Conservation (phyloP, 305 asterid species). For the Vinca major region DNA sequence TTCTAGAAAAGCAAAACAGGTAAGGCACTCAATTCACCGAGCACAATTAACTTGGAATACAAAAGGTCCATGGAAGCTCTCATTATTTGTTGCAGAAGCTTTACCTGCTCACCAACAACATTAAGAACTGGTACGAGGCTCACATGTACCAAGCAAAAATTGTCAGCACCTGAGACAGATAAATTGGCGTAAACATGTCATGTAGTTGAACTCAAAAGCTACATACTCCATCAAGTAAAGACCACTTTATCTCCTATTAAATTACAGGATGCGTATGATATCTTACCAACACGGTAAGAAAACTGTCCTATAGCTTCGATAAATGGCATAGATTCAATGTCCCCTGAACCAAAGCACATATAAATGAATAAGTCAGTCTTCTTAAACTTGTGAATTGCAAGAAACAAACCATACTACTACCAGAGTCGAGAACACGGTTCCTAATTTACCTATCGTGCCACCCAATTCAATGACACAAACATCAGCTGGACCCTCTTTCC, state of each 20-base stretch:
- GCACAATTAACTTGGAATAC: background rate
- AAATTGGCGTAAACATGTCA: constrained; percentile 13
- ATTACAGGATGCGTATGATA: background rate
- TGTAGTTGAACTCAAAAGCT: background rate
- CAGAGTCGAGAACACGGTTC: constrained; percentile 2
- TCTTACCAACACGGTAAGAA: constrained; percentile 43
- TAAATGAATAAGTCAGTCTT: constrained; percentile 3
- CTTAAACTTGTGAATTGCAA: constrained; percentile 7
- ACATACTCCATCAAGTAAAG: background rate
- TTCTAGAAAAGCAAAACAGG: constrained; percentile 39
- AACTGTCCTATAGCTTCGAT: constrained; percentile 45
- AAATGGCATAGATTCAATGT: constrained; percentile 43
- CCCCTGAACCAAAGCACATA: constrained; percentile 24
- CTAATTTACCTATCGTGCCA: constrained; percentile 72
- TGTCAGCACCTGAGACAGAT: constrained; percentile 57
- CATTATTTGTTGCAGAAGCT: background rate
- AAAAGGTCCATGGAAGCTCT: background rate
- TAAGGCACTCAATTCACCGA: background rate
- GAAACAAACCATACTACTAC: background rate
- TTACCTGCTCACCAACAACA: constrained; percentile 92
- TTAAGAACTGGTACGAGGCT: constrained; percentile 79
- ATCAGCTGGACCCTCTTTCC: constrained; percentile 45
- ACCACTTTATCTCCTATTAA: constrained; percentile 9
- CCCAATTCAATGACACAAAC: constrained; percentile 97
- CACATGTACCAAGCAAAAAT: constrained; percentile 85